phyloP scores from a whole-genome alignment of 352 stramenopile species.

The Pythium plurisporium region DNA sequence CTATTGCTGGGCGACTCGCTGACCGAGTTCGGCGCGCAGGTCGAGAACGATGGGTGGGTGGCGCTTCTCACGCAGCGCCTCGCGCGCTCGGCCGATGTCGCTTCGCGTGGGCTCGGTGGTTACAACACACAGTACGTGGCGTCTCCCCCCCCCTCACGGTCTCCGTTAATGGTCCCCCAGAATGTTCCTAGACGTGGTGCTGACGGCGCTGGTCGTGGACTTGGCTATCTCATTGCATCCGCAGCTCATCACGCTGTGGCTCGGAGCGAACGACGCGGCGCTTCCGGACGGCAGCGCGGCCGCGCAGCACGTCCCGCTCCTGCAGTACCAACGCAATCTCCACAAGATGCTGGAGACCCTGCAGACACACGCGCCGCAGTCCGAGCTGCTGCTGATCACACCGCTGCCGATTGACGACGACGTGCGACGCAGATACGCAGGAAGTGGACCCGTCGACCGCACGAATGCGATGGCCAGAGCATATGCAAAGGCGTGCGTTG shows the following conservation, averaged over 20 bases:
- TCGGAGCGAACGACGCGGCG: slow-evolving; percentile 60
- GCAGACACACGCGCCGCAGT: slow-evolving; percentile 18
- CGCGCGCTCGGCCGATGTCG: slow-evolving; percentile 41
- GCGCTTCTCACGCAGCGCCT: slow-evolving; percentile 17
- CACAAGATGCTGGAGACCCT: slow-evolving; percentile 23
- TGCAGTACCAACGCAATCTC: slow-evolving; percentile 36
- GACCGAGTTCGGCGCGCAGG: slow-evolving; percentile 36
- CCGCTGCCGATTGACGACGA: slow-evolving; percentile 41
- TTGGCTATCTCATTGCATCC: no score
- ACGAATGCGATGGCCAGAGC: slow-evolving; percentile 29
- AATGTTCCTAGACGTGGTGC: slow-evolving; percentile 30
- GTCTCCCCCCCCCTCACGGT: no score
- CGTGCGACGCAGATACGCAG: slow-evolving; percentile 16
- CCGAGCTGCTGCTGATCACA: slow-evolving; percentile 41
- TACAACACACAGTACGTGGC: slow-evolving; percentile 60
- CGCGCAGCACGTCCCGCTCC: slow-evolving; percentile 44
- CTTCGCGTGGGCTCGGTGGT: slow-evolving; percentile 46
- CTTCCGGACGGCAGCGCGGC: slow-evolving; percentile 26
- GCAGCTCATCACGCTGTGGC: slow-evolving; percentile 45
- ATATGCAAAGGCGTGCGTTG: slow-evolving; percentile 20
- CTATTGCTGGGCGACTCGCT: slow-evolving; percentile 54
- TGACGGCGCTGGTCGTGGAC: slow-evolving; percentile 18
- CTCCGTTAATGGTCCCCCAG: no score
- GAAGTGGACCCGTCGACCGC: slow-evolving; percentile 24
- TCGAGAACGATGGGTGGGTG: slow-evolving; percentile 27